Conservation (phyloP, 2,329 filamentous ascomycete genomes). For the Cercospora janseana region DNA sequence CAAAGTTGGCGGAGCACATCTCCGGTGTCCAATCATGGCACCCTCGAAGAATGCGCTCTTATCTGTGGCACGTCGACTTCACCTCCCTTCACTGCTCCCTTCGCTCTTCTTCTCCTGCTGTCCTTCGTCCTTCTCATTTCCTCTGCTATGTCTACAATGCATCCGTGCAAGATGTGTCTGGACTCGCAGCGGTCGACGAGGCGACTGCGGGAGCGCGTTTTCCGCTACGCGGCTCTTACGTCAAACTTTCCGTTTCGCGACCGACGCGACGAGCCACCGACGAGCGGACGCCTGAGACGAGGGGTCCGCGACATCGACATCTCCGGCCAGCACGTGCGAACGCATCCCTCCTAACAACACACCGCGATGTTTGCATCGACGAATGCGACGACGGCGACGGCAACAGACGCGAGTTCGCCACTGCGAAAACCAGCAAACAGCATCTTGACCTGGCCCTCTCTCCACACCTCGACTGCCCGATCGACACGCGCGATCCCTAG, state of each 20-base stretch:
- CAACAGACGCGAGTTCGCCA: no score
- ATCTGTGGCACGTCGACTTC: background rate
- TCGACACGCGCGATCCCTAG: no score
- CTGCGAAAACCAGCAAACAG: no score
- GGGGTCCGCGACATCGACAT: background rate
- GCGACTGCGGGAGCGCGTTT: no score
- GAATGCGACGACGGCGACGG: no score
- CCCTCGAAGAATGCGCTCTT: background rate
- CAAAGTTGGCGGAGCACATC: no score
- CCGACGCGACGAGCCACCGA: background rate
- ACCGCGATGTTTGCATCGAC: no score
- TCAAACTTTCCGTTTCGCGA: constrained; percentile 7
- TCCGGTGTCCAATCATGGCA: background rate
- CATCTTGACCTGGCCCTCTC: no score
- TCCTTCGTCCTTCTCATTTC: background rate
- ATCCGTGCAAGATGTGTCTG: background rate
- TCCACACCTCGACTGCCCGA: no score
- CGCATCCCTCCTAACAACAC: background rate
- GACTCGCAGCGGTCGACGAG: no score
- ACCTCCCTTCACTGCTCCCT: no score
- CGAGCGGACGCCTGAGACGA: background rate
- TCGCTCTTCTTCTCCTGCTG: background rate
- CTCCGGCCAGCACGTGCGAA: background rate
- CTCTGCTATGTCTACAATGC: background rate
- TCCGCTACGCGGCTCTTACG: constrained; percentile 13